Percentiles rank a stretch among this genome's conserved stretches.
phyloP scores from a whole-genome alignment of 2,329 filamentous ascomycete genomes.

The Ophiostoma sp. region DNA sequence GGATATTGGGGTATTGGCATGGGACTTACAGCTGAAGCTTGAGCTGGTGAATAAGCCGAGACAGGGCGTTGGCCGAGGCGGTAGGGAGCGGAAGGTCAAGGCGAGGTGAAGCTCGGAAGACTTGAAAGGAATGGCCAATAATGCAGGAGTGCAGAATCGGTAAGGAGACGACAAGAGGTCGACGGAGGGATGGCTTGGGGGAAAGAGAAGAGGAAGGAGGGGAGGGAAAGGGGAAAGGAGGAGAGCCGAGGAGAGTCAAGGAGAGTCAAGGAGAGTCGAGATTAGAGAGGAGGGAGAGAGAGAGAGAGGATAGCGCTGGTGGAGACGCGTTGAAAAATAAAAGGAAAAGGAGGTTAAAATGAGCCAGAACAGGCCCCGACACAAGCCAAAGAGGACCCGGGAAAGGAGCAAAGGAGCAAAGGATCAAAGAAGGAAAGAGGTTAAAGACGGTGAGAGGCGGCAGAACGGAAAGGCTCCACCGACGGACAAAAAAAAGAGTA shows the following conservation, averaged over 20 bases:
- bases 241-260: not conserved
- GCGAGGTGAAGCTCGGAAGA: not conserved
- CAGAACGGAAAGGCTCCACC: constrained; percentile 22
- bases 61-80: constrained; percentile 8
- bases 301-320: constrained; percentile 26
- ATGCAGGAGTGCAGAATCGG: not conserved
- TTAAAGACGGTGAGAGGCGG: constrained; percentile 18
- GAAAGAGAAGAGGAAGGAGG: not conserved
- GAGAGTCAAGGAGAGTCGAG: not conserved
- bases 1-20: not conserved
- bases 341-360: constrained; percentile 22
- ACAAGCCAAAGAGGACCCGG: not conserved
- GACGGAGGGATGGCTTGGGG: not conserved
- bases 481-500: constrained; percentile 10
- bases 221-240: not conserved
- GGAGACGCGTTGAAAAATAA: constrained; percentile 21
- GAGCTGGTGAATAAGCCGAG: not conserved
- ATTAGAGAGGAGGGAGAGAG: constrained; percentile 20
- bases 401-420: constrained; percentile 9
- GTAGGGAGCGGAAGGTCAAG: not conserved
- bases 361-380: constrained; percentile 7
- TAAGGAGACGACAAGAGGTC: not conserved
- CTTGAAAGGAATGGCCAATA: not conserved
- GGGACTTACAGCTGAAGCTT: constrained; percentile 4
- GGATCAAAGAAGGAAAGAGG: constrained; percentile 13